Base-by-base conservation (phyloP, 768 basidiomycete species). In the Russula emetica region DNA sequence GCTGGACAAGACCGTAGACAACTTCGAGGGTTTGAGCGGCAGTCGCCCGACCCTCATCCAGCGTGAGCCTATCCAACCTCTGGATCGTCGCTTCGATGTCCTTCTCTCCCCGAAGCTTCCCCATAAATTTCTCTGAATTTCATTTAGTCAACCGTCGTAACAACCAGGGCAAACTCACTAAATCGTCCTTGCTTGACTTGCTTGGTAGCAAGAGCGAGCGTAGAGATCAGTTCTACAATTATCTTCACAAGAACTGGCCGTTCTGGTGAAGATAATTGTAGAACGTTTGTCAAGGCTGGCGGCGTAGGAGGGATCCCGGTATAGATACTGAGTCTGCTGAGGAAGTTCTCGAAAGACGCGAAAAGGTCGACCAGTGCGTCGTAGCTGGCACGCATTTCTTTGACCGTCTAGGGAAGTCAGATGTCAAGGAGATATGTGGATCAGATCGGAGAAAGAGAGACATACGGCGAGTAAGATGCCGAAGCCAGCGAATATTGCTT, bases 321-420 rank as follows among this genome's bases (percentile, higher is more conserved):
- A 42, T 56, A 56, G 13, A 62, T 50, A 10, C 49, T 11, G 11
- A 61, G 42, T 6, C 60, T 44, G 11, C 22, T 47, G 13, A 61
- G 44, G 53, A 61, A 55, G 26, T 26, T 55, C 18, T n/a, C 45
- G 34, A 61, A 28, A 8, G 32, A 61, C 13, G 49, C 54, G 24
- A 61, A 61, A 24, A 61, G 13, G 11, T 49, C 54, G 2, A 55
- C 26, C 18, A 61, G 54, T 0, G 54, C 26, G 20, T 61, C 60
- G 28, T 45, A 54, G 22, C 42, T 44, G 5, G 36, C 36, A 22
- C 28, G 22, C 16, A 54, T 52, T 2, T 53, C 30, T 11, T 30
- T 61, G 1, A 42, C 52, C 5, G 52, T 32, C 60, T 61, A 42
- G 9, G 10, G 18, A 3, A 44, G 4, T 18, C 11, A 14, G 8